A percentile compares a stretch with the other conserved stretches of the same genome.
These are phyloP conservation scores for Coemansia sp. DNA, from an alignment of 192 early-diverging fungal genomes.

Conservation along the genomic window DNA sequence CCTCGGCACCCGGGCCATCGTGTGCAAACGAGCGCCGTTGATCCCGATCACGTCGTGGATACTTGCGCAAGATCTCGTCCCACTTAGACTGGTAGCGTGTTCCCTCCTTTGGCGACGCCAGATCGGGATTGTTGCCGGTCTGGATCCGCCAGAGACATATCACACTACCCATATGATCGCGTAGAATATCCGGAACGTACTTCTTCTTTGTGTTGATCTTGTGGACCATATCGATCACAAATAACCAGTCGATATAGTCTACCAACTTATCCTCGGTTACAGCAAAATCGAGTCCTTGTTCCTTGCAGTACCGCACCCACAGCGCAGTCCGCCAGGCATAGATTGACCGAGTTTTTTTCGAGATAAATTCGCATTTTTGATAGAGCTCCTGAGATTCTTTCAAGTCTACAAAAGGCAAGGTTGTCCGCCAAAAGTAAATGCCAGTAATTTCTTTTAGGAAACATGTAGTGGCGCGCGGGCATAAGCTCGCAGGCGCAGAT, in stretches of 20 bases:
- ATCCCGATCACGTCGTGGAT: slow-evolving; percentile 46
- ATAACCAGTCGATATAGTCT: slow-evolving; percentile 51
- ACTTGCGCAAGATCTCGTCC: slow-evolving; percentile 53
- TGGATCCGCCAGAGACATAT: slow-evolving; percentile 54
- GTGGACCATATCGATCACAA: slow-evolving; percentile 51
- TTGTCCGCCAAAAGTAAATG: too few species aligned
- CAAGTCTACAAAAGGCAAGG: slow-evolving; percentile 34
- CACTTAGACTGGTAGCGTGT: slow-evolving; percentile 53
- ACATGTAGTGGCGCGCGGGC: too few species aligned
- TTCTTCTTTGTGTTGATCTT: slow-evolving; percentile 56
- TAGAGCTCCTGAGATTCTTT: slow-evolving; percentile 54
- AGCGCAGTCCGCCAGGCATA: slow-evolving; percentile 51
- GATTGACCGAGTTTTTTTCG: slow-evolving; percentile 54
- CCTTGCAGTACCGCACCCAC: slow-evolving; percentile 54
- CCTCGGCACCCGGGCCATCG: not conserved
- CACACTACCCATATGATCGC: slow-evolving; percentile 55
- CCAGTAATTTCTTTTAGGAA: too few species aligned
- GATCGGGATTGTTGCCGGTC: slow-evolving; percentile 46
- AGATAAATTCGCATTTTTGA: slow-evolving; percentile 48
- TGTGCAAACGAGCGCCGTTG: slow-evolving; percentile 14
- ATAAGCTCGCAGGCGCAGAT: too few species aligned
- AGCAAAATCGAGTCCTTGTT: slow-evolving; percentile 25
- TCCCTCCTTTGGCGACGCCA: slow-evolving; percentile 52
- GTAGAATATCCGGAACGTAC: slow-evolving; percentile 52
- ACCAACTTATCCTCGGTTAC: slow-evolving; percentile 52